Percentiles rank a stretch among this genome's conserved stretches.
These are phyloP conservation scores for Ophiostoma sp. DNA, from an alignment of 2,329 filamentous ascomycete species.

Conservation along the genomic window DNA sequence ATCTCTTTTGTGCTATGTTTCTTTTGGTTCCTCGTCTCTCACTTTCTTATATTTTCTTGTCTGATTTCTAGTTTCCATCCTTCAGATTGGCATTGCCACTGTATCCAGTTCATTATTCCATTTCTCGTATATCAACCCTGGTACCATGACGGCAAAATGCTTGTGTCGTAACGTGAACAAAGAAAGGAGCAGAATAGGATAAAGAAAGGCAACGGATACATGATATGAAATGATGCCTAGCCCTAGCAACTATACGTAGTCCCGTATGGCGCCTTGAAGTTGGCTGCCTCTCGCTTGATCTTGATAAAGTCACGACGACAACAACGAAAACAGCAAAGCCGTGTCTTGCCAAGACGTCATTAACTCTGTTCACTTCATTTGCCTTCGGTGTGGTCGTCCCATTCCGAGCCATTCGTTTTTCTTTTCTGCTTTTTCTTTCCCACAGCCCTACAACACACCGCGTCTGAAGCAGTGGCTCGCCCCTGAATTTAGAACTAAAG, in stretches of 20 bases:
- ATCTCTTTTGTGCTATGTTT: no score
- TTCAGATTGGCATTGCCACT: no score
- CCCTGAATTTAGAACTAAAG: background rate
- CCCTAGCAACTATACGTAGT: background rate
- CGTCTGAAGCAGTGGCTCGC: background rate
- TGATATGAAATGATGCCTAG: background rate
- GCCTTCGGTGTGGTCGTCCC: background rate
- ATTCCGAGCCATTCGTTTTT: background rate
- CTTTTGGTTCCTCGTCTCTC: no score
- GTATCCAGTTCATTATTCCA: background rate
- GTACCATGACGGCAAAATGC: background rate
- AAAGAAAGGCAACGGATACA: background rate
- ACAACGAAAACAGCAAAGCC: background rate
- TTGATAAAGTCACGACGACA: background rate
- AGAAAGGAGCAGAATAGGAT: background rate
- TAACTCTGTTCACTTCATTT: no score
- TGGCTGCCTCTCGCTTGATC: slow-evolving; percentile 3
- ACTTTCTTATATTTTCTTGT: no score
- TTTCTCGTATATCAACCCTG: background rate
- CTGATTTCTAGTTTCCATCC: no score
- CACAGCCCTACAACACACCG: background rate
- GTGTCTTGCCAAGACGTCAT: no score
- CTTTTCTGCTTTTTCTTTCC: no score
- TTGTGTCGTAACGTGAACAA: background rate
- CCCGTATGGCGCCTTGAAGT: background rate